These are phyloP conservation scores for Kockiozyma suomiensis DNA, from an alignment of 805 yeast genomes.

Conservation along the genomic window DNA sequence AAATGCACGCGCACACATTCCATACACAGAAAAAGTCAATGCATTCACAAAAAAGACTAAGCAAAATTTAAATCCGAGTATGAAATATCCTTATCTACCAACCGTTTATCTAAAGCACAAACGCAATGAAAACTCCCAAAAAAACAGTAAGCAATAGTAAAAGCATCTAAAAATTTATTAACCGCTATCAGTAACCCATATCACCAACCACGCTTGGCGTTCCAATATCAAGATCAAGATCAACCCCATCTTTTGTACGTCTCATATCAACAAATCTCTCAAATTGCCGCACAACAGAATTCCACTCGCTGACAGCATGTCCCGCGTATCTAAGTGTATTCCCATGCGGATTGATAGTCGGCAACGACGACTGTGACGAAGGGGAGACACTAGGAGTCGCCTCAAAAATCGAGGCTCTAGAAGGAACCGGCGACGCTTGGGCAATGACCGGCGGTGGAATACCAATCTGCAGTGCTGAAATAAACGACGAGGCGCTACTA, in stretches of 20 bases:
- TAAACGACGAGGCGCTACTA: constrained; percentile 9
- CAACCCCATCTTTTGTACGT: constrained; percentile 36
- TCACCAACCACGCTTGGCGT: constrained; percentile 47
- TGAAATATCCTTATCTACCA: no score
- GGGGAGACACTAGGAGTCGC: background rate
- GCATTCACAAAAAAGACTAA: no score
- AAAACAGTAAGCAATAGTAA: no score
- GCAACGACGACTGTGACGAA: background rate
- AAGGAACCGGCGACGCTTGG: background rate
- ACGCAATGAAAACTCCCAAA: no score
- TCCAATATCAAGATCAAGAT: constrained; percentile 39
- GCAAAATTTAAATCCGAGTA: no score
- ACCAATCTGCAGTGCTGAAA: background rate
- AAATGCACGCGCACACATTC: background rate
- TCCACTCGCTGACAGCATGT: constrained; percentile 47
- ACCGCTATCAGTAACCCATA: background rate
- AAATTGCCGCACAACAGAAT: constrained; percentile 41
- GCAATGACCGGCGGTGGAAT: background rate
- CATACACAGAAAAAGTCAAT: no score
- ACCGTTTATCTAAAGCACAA: no score
- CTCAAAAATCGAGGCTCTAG: background rate
- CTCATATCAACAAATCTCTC: constrained; percentile 44
- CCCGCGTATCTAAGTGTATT: constrained; percentile 41
- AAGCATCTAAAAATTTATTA: no score
- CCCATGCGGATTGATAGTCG: background rate